These are phyloP conservation scores for Colletotrichum gloeosporioides DNA, from an alignment of 2,329 filamentous ascomycete genomes.

Conservation along the genomic window DNA sequence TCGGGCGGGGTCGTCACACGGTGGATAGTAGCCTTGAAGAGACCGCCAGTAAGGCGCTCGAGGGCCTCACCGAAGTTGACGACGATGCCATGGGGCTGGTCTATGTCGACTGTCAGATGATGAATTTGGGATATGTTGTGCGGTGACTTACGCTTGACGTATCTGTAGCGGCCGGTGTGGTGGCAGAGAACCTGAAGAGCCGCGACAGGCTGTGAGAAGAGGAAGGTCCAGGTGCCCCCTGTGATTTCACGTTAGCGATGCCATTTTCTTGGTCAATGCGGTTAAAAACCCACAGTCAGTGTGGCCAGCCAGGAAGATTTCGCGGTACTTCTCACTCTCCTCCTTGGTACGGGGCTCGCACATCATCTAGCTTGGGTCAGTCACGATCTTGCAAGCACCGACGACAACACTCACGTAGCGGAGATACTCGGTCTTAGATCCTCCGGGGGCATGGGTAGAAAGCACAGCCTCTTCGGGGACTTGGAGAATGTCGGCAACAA, in stretches of 20 bases:
- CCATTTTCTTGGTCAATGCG: fast-evolving
- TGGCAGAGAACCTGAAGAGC: conserved; percentile 42
- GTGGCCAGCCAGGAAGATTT: conserved; percentile 44
- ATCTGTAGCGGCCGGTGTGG: conserved; percentile 36
- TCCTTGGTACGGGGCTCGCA: conserved; percentile 38
- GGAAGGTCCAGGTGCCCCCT: conserved; percentile 39
- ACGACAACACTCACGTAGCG: conserved; percentile 30
- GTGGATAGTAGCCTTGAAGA: conserved; percentile 36
- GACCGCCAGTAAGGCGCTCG: conserved; percentile 34
- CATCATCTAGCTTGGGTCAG: conserved; percentile 32
- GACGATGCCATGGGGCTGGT: conserved; percentile 39
- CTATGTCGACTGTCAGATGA: neutral
- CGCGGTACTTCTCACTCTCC: conserved; percentile 39
- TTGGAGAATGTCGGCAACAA: conserved; percentile 43
- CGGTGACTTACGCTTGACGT: conserved; percentile 31
- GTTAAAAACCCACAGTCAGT: conserved; percentile 35
- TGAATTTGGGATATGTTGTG: fast-evolving
- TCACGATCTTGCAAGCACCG: neutral
- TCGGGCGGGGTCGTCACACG: conserved; percentile 31
- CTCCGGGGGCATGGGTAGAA: conserved; percentile 37
- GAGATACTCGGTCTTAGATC: conserved; percentile 41
- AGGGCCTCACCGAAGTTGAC: conserved; percentile 41
- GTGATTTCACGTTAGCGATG: fast-evolving
- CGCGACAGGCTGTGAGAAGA: conserved; percentile 43
- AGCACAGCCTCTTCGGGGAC: conserved; percentile 41